Conservation (phyloP, 192 early-diverging fungal genomes). For the Rhizoclosmatium globosum region DNA sequence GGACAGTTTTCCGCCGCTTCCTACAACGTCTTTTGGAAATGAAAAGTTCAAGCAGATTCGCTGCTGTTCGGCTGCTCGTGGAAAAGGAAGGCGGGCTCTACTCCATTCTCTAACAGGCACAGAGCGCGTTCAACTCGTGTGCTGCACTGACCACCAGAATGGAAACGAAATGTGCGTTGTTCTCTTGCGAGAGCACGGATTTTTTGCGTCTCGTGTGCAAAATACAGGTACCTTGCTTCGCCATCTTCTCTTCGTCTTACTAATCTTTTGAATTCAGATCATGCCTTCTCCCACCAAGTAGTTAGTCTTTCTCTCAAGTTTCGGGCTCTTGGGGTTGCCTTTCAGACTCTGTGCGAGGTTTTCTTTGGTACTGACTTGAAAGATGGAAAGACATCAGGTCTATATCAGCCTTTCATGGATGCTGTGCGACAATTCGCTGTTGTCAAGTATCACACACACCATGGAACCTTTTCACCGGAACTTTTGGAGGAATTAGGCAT, state of each 20-base stretch:
- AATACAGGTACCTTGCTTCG: neutral
- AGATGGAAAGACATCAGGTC: neutral
- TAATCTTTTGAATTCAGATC: neutral
- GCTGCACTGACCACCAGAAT: neutral
- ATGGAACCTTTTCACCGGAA: slow-evolving; percentile 3
- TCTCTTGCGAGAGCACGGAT: neutral
- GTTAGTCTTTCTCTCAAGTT: neutral
- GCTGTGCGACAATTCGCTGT: neutral
- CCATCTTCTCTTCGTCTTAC: too few relatives aligned
- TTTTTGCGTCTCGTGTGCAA: neutral
- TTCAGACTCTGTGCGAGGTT: slow-evolving; percentile 1
- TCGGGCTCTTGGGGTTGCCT: neutral
- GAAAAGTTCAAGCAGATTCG: neutral
- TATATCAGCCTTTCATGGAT: slow-evolving; percentile 14
- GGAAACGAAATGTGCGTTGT: neutral
- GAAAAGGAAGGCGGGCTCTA: neutral
- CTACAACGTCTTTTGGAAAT: neutral
- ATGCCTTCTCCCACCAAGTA: neutral
- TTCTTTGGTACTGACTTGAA: neutral
- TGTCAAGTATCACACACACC: neutral
- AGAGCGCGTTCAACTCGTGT: neutral
- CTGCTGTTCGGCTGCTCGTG: neutral
- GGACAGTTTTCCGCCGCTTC: neutral
- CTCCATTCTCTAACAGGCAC: neutral
- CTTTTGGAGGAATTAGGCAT: neutral